A percentile compares a stretch with the other conserved stretches of the same genome.
Conservation (phyloP, 192 early-diverging fungal genomes). For the Umbelopsis vinacea region DNA sequence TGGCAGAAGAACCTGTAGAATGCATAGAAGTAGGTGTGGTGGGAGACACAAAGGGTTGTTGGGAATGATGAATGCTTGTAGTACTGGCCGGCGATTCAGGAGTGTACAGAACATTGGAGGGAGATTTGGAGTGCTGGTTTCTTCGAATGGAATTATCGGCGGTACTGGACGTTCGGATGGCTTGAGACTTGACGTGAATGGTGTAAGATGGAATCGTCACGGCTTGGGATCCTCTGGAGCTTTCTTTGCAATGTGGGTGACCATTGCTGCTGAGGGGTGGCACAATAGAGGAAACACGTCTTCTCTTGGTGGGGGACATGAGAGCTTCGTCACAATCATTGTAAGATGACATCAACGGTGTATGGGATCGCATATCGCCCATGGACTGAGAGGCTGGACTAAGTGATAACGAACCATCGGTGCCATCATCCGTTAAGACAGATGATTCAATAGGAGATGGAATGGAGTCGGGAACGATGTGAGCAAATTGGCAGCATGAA, state of each 20-base stretch:
- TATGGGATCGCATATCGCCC: conserved; percentile 3
- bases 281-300: conserved; percentile 1
- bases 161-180: neutral
- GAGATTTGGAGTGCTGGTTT: conserved; percentile 6
- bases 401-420: conserved; percentile 1
- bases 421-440: neutral
- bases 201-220: conserved; percentile 6
- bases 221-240: neutral
- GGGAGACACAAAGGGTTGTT: conserved; percentile 14
- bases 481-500: conserved; percentile 11
- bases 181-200: conserved; percentile 17
- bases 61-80: neutral
- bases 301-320: conserved; percentile 9
- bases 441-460: conserved; percentile 3
- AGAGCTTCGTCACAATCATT: conserved; percentile 1
- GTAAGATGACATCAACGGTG: conserved; percentile 17
- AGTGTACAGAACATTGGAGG: conserved; percentile 10
- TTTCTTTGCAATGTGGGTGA: neutral
- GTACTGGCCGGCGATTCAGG: conserved; percentile 18
- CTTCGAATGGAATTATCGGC: neutral
- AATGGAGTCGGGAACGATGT: conserved; percentile 7
- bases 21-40: conserved; percentile 12
- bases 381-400: conserved; percentile 6
- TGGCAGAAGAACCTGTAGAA: neutral
- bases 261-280: conserved; percentile 1